Conservation (phyloP, 163 green algal genomes). For the Chlorella variabilis region DNA sequence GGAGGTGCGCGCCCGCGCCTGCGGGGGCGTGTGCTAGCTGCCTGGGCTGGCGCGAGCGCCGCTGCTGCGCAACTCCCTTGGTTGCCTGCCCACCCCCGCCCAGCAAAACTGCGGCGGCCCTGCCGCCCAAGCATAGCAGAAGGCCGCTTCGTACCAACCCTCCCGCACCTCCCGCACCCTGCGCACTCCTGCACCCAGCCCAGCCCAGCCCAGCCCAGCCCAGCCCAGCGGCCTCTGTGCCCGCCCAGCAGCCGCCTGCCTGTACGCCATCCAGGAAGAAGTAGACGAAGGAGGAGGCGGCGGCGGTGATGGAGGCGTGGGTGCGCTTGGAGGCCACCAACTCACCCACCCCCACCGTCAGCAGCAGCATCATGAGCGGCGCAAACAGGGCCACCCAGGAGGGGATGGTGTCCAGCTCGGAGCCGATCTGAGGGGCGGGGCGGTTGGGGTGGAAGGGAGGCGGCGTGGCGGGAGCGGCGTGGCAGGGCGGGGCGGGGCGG, state of each 20-base stretch:
- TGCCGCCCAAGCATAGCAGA: too few relatives aligned
- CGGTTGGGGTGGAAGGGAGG: neutral
- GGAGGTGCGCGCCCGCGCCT: too few relatives aligned
- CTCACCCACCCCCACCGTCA: constrained; percentile 47
- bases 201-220: too few relatives aligned
- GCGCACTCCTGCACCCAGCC: neutral
- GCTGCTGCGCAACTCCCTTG: too few relatives aligned
- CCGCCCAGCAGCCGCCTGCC: too few relatives aligned
- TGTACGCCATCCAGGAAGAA: constrained; percentile 59
- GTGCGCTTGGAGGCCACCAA: constrained; percentile 30
- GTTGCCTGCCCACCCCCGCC: too few relatives aligned
- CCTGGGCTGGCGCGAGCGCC: too few relatives aligned
- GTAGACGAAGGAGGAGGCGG: constrained; percentile 49
- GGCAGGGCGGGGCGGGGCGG: too few relatives aligned
- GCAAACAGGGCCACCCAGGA: constrained; percentile 43
- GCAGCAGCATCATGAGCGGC: constrained; percentile 37
- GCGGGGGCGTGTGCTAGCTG: neutral
- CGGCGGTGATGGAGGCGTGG: constrained; percentile 54
- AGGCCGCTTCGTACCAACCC: too few relatives aligned
- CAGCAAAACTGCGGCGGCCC: too few relatives aligned
- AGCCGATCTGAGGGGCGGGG: constrained; percentile 1
- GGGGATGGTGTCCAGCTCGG: constrained; percentile 17
- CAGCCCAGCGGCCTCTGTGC: too few relatives aligned
- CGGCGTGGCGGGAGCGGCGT: too few relatives aligned
- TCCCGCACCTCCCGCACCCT: neutral